These are phyloP conservation scores for Colletotrichum scovillei DNA, from an alignment of 2,329 filamentous ascomycete genomes.

Conservation along the genomic window DNA sequence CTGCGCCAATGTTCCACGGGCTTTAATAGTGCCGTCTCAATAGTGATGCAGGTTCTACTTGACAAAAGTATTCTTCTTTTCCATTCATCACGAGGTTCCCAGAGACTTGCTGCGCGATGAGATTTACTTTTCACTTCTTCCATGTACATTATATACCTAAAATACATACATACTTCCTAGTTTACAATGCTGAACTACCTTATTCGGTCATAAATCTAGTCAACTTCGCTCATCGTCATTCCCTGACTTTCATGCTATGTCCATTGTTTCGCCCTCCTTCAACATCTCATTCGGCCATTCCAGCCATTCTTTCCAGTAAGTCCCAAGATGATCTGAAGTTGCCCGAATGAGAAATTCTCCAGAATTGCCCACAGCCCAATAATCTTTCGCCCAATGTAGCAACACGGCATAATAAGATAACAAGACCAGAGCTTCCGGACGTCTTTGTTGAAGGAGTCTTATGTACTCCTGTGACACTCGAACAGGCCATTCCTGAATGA, in stretches of 20 bases:
- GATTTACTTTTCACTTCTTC: no score
- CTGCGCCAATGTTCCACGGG: not conserved
- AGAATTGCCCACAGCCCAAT: constrained; percentile 46
- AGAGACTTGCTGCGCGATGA: no score
- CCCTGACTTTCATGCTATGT: no score
- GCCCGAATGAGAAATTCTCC: constrained; percentile 39
- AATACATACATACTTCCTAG: no score
- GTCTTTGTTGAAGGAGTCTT: constrained; percentile 3
- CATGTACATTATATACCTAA: no score
- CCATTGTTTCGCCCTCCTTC: not conserved
- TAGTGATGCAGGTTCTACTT: no score
- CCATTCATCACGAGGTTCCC: no score
- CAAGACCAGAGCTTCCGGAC: constrained; percentile 44
- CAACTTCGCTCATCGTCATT: no score
- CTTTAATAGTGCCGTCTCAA: not conserved
- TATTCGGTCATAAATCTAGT: no score
- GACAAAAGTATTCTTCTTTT: no score
- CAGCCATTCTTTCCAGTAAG: constrained; percentile 41
- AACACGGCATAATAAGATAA: constrained; percentile 56
- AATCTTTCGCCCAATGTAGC: constrained; percentile 45
- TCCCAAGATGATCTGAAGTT: constrained; percentile 37
- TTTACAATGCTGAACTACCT: no score
- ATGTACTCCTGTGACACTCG: constrained; percentile 48
- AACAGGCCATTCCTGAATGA: constrained; percentile 45
- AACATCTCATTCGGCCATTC: constrained; percentile 37